phyloP scores from a whole-genome alignment of 345 rosid genomes.

The Trapa incisa region DNA sequence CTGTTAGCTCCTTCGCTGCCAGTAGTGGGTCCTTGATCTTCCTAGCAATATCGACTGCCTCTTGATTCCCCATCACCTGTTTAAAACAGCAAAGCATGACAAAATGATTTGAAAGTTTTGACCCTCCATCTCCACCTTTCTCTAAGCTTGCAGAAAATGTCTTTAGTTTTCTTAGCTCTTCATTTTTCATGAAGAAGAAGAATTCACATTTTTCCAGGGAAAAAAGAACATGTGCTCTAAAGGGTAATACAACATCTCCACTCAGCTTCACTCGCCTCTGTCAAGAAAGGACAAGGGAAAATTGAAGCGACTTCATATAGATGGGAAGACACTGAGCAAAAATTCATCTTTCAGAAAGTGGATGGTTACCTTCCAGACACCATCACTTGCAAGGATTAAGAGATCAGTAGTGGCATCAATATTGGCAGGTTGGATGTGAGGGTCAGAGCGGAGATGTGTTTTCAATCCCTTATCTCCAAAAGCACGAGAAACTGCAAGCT shows the following conservation, averaged over 20 bases:
- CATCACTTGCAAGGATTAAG: constrained; percentile 13
- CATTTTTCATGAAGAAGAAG: too few relatives aligned
- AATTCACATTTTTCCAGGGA: too few relatives aligned
- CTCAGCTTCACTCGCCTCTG: too few relatives aligned
- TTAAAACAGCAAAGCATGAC: neutral
- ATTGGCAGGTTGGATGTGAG: constrained; percentile 3
- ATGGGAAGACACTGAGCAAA: too few relatives aligned
- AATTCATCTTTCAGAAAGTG: too few relatives aligned
- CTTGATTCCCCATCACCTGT: constrained; percentile 13
- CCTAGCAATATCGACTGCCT: constrained; percentile 11
- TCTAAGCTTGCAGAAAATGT: too few relatives aligned
- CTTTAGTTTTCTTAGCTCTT: too few relatives aligned
- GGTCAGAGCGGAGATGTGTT: constrained; percentile 13
- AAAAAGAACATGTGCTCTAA: too few relatives aligned
- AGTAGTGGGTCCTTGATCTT: constrained; percentile 9
- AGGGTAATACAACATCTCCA: too few relatives aligned
- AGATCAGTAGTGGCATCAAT: neutral
- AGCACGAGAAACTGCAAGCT: constrained; percentile 24
- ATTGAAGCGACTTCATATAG: too few relatives aligned
- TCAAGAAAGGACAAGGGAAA: too few relatives aligned
- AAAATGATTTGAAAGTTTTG: neutral
- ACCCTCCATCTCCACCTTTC: too few relatives aligned
- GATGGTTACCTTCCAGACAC: constrained; percentile 12
- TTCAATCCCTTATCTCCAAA: constrained; percentile 21
- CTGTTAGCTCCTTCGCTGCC: constrained; percentile 11